Evolutionary conservation across 306 rosid species (phyloP).

Genomic region (Glycine latifolia): DNA sequence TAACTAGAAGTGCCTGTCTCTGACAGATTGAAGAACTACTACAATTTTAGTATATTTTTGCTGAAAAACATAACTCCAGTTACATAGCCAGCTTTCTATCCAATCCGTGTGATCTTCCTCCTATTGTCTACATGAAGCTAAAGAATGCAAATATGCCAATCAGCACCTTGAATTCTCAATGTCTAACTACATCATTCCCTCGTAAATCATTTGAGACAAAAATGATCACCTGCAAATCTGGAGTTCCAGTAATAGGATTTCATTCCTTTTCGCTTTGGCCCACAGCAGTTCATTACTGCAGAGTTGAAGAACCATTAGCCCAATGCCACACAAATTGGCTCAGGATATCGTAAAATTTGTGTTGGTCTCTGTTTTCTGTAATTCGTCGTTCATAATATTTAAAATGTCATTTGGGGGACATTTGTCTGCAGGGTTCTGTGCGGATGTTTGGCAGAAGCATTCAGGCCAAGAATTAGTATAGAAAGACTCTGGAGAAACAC

Average conservation of each 20-base stretch:
- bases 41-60: conserved; percentile 9
- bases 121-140: conserved; percentile 43
- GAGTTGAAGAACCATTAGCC: conserved; percentile 42
- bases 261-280: conserved; percentile 44
- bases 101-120: conserved; percentile 38
- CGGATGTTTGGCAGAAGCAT: conserved; percentile 86
- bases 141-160: conserved; percentile 36
- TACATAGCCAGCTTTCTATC: conserved; percentile 37
- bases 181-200: conserved; percentile 41
- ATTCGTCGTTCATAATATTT: conserved; percentile 59
- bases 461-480: conserved; percentile 99
- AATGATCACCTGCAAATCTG: conserved; percentile 47
- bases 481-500: conserved; percentile 87
- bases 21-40: not conserved
- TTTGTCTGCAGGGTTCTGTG: conserved; percentile 69
- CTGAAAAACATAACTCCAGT: conserved; percentile 23
- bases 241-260: conserved; percentile 17
- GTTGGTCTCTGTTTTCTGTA: conserved; percentile 53
- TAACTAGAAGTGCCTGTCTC: conserved; percentile 37
- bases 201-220: conserved; percentile 28
- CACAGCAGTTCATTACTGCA: conserved; percentile 42
- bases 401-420: conserved; percentile 85
- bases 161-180: conserved; percentile 36
- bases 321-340: conserved; percentile 40
- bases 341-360: conserved; percentile 57